Evolutionary conservation across 2,329 filamentous ascomycete genomes (phyloP).

Genomic region (Trichoderma citrinoviride): DNA sequence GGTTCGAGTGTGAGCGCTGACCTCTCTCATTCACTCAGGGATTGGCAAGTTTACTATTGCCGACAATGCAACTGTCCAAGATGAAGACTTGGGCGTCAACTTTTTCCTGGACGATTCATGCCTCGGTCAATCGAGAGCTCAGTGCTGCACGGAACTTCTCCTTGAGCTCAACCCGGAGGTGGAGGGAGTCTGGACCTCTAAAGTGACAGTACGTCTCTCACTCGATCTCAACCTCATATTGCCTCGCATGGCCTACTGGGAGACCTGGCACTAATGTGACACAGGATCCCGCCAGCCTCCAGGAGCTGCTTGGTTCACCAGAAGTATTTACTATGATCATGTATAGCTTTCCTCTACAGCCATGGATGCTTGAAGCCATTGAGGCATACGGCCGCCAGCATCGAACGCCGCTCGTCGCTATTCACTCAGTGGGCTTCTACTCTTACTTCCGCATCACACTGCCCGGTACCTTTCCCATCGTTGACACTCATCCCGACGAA

Average conservation of each 20-base stretch:
- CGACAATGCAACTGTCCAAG: slow-evolving; percentile 72
- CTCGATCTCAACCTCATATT: background rate
- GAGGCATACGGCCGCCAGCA: slow-evolving; percentile 50
- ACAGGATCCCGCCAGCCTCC: slow-evolving; percentile 35
- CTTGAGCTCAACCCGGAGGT: slow-evolving; percentile 93
- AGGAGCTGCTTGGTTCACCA: slow-evolving; percentile 42
- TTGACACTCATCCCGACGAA: slow-evolving; percentile 92
- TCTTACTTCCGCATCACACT: slow-evolving; percentile 80
- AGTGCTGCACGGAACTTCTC: slow-evolving; percentile 73
- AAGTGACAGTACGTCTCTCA: slow-evolving; percentile 34
- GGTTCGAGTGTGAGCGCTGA: background rate
- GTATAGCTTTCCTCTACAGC: slow-evolving; percentile 50
- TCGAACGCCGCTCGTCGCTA: slow-evolving; percentile 71
- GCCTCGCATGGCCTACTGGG: background rate
- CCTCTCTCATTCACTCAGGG: slow-evolving; percentile 43
- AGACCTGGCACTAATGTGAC: slow-evolving; percentile 15
- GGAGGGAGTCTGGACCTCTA: slow-evolving; percentile 66
- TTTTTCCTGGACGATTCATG: slow-evolving; percentile 87
- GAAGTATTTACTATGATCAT: slow-evolving; percentile 53
- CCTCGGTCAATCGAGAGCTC: slow-evolving; percentile 73
- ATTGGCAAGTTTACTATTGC: slow-evolving; percentile 90
- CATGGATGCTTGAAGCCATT: slow-evolving; percentile 45
- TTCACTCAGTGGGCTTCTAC: slow-evolving; percentile 91
- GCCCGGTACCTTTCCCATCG: slow-evolving; percentile 79
- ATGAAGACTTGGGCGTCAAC: slow-evolving; percentile 88